Percentiles rank a stretch among this genome's conserved stretches.
Conservation (phyloP, 2,329 filamentous ascomycete species). For the Macrophomina tecta region DNA sequence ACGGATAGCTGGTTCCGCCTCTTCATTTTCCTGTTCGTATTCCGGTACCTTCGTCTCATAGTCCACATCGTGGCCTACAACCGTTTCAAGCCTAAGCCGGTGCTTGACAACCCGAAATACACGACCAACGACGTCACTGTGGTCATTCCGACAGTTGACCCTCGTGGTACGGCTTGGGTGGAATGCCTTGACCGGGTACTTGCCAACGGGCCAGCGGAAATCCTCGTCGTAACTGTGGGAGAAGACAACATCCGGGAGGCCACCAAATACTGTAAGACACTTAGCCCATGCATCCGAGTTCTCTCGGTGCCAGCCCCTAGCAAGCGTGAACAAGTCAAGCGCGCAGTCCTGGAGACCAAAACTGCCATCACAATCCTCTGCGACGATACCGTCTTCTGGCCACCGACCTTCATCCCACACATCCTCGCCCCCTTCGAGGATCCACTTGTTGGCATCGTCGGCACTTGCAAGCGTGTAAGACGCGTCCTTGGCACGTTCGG, state of each 20-base stretch:
- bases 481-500: conserved; percentile 6
- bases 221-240: conserved; percentile 57
- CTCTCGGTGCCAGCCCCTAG: conserved; percentile 39
- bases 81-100: conserved; percentile 46
- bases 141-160: conserved; percentile 60
- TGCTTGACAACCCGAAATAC: conserved; percentile 40
- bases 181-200: conserved; percentile 51
- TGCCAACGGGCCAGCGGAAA: conserved; percentile 43
- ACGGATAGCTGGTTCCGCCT: neutral
- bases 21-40: conserved; percentile 49
- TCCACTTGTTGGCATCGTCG: conserved; percentile 29
- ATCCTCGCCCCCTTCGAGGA: conserved; percentile 48
- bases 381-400: conserved; percentile 64
- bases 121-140: conserved; percentile 54
- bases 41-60: conserved; percentile 56
- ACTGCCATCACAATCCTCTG: conserved; percentile 55
- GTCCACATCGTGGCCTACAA: conserved; percentile 52
- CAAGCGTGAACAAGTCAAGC: conserved; percentile 58
- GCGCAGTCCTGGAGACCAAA: conserved; percentile 45
- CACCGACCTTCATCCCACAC: conserved; percentile 48
- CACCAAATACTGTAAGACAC: conserved; percentile 36
- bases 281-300: conserved; percentile 32
- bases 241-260: conserved; percentile 35
- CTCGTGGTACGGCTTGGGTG: conserved; percentile 48
- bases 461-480: conserved; percentile 25